phyloP scores from a whole-genome alignment of 352 stramenopile species.

The Phytophthora constricta region DNA sequence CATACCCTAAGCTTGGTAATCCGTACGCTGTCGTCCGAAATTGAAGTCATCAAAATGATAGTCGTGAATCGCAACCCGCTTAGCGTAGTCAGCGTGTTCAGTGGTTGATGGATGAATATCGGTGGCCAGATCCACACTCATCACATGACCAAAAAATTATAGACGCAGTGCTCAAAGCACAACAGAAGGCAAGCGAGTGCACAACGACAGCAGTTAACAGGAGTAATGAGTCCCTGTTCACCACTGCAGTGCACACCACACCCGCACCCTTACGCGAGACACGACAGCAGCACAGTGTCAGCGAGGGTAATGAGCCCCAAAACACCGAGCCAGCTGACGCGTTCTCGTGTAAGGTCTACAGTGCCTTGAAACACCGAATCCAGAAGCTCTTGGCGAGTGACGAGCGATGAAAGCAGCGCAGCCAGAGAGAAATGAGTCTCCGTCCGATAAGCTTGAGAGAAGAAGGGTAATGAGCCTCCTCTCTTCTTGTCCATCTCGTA shows the following conservation, averaged over 20 bases:
- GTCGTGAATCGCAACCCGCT: too few relatives aligned
- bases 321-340: conserved; percentile 24
- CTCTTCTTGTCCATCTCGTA: not conserved
- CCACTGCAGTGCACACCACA: conserved; percentile 4
- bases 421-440: conserved; percentile 42
- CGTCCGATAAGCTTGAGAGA: not conserved
- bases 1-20: conserved; percentile 9
- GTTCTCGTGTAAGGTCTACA: conserved; percentile 14
- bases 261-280: conserved; percentile 21
- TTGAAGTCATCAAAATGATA: not conserved
- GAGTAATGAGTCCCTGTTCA: conserved; percentile 43
- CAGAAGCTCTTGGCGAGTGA: conserved; percentile 15
- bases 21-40: not conserved
- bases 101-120: not conserved
- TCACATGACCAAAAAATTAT: conserved; percentile 2
- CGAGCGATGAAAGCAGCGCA: not conserved
- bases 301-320: conserved; percentile 47
- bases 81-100: not conserved
- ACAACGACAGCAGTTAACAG: conserved; percentile 16
- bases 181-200: conserved; percentile 13
- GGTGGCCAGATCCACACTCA: not conserved
- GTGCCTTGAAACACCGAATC: conserved; percentile 11
- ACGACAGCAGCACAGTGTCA: conserved; percentile 27
- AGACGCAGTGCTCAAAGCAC: conserved; percentile 14
- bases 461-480: conserved; percentile 36